Percentiles rank a stretch among this genome's conserved stretches.
Evolutionary conservation across 441 rosid genomes (phyloP).

Genomic region (Corymbia calophylla): DNA sequence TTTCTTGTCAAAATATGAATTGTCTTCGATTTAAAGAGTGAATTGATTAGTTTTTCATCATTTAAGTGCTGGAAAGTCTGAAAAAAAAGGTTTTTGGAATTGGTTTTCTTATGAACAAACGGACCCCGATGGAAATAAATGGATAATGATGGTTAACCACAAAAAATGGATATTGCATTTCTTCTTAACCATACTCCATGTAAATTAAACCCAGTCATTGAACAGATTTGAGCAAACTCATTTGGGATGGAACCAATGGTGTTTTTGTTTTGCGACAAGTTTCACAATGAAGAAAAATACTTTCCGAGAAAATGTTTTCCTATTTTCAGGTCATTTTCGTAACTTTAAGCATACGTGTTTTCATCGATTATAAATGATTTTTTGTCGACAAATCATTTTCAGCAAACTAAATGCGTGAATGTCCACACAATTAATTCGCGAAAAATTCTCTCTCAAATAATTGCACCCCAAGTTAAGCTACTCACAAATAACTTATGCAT

Average conservation of each 20-base stretch:
- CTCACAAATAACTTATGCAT: background rate
- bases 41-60: background rate
- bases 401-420: too few species aligned
- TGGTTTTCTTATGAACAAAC: background rate
- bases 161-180: background rate
- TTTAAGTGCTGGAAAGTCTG: background rate
- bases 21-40: background rate
- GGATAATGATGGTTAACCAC: background rate
- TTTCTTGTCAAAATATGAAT: background rate
- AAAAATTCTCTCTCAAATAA: too few species aligned
- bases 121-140: background rate
- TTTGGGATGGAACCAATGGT: background rate
- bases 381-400: too few species aligned
- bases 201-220: accelerated
- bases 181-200: background rate
- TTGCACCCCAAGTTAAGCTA: too few species aligned
- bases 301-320: too few species aligned
- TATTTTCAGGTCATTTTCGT: too few species aligned
- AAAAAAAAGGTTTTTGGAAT: background rate
- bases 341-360: too few species aligned
- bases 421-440: too few species aligned
- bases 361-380: too few species aligned
- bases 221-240: background rate
- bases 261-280: too few species aligned
- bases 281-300: too few species aligned